Evolutionary conservation across 2,329 filamentous ascomycete genomes (phyloP), one percentile per base, ranked within the genome.

Genomic region (Talaromyces sp.): DNA sequence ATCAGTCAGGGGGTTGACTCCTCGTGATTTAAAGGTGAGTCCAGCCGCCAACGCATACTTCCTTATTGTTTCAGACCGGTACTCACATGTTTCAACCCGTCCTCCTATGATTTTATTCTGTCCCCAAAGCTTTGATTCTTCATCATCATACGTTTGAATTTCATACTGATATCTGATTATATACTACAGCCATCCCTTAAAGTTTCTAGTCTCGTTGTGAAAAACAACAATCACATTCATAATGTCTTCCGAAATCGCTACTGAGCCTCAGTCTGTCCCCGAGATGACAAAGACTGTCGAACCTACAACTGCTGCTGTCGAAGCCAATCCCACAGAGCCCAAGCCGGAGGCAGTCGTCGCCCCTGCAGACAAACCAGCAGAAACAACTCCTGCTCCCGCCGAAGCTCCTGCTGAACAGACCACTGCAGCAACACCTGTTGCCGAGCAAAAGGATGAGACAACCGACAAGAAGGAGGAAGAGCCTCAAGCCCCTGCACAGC

Each of bases 401-500:
- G 64, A 57, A 47, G 22, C 59, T 47, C 37, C 22, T 62, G 45
- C 60, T 47, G 59, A 61, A 61, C 47, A 24, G 43, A 47, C 43
- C n/a, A 43, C 35, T 11, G 56, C 56, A n/a, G 52, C 75, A 6
- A 31, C 24, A 62, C 41, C 64, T 33, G 37, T 57, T n/a, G 59
- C 66, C 24, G 47, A 39, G 27, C 24, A 35, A 27, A 63, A 68
- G 43, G 62, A 67, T n/a, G 63, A 65, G 41, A 52, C 62, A 3
- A 41, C 63, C 50, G 65, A 65, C 31, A 50, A 65, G 45, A 65
- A 67, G 22, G 54, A 67, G 22, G 54, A 69, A 11, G 37, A 66
- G 39, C 65, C 63, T 16, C 59, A 65, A 43, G 63, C 67, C 19
- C 56, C 66, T 13, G 68, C 74, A 41, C 70, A 75, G 57, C 74